A percentile compares a stretch with the other conserved stretches of the same genome.
These are phyloP conservation scores for Candida mesenterica DNA, from an alignment of 1,139 yeast species.

Conservation along the genomic window DNA sequence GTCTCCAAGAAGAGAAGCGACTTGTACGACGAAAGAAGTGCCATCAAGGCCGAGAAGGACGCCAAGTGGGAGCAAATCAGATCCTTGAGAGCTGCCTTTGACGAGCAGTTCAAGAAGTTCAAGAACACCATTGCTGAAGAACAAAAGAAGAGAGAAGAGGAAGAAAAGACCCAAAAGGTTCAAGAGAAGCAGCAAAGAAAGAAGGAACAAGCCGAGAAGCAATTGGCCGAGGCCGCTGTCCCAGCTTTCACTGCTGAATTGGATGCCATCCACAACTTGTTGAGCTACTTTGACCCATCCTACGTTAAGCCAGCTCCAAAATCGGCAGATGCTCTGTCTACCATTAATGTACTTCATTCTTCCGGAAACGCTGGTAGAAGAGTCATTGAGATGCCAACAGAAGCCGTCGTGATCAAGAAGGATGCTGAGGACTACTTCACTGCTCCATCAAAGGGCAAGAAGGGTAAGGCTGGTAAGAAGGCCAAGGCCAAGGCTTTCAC, in stretches of 20 bases:
- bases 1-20: constrained; percentile 65
- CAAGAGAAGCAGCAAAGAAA: constrained; percentile 61
- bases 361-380: constrained; percentile 36
- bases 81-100: constrained; percentile 64
- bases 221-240: constrained; percentile 64
- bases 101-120: constrained; percentile 69
- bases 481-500: constrained; percentile 50
- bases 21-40: constrained; percentile 64
- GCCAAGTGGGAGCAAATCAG: constrained; percentile 63
- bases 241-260: constrained; percentile 87
- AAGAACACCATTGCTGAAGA: constrained; percentile 68
- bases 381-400: constrained; percentile 59
- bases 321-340: constrained; percentile 27
- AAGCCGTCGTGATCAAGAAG: constrained; percentile 62
- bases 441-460: constrained; percentile 45
- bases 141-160: constrained; percentile 69
- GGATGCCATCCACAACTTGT: constrained; percentile 66
- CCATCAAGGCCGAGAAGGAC: constrained; percentile 67
- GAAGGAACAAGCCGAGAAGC: constrained; percentile 64
- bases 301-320: constrained; percentile 59
- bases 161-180: constrained; percentile 52
- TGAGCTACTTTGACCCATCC: constrained; percentile 74
- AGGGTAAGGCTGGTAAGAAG: constrained; percentile 44
- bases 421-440: constrained; percentile 57
- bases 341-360: constrained; percentile 8